Evolutionary conservation across 306 rosid genomes (phyloP), one percentile per base, ranked within the genome.

Genomic region (Vigna unguiculata): DNA sequence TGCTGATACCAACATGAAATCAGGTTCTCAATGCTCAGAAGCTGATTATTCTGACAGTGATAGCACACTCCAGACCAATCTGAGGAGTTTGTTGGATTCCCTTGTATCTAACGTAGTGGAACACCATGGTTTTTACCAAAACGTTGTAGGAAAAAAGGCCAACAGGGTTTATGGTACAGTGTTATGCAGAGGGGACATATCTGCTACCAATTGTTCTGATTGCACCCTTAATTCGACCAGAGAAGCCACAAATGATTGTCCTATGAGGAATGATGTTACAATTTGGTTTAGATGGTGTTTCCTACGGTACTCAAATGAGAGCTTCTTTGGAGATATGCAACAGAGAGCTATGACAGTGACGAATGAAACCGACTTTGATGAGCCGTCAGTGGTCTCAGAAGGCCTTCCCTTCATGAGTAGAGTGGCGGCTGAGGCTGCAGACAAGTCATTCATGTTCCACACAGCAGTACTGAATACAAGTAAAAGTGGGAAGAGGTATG

Each of bases 251-350:
- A 32, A 25, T 36, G 53, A 83, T 38, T 89, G 89, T 43, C 78
- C 81, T 6, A 73, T 36, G 36, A 83, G 88, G 83, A 79, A 58
- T 55, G 77, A 83, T 46, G 93, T 81, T 21, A 57, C 48, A 1
- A 20, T 83, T 8, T 87, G 89, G 91, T 85, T 79, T 54, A 73
- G 66, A 46, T 83, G 93, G 91, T 89, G 93, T 77, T 87, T 85
- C 72, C 70, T 89, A 2, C 63, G 83, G 4, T 89, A 85, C 21
- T 85, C 90, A 9, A 82, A 83, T 12, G 72, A 53, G 17, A 77
- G 82, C 48, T 86, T 87, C 74, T 43, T 84, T 6, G 89, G 89
- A 2, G 16, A 60, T 1, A 76, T 87, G 89, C 67, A 72, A 19
- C 51, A 34, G 58, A 70, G 76, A 10, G 70, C 89, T 2, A 58